Conservation (phyloP, 2,329 filamentous ascomycete species). For the Beauveria caledonica region DNA sequence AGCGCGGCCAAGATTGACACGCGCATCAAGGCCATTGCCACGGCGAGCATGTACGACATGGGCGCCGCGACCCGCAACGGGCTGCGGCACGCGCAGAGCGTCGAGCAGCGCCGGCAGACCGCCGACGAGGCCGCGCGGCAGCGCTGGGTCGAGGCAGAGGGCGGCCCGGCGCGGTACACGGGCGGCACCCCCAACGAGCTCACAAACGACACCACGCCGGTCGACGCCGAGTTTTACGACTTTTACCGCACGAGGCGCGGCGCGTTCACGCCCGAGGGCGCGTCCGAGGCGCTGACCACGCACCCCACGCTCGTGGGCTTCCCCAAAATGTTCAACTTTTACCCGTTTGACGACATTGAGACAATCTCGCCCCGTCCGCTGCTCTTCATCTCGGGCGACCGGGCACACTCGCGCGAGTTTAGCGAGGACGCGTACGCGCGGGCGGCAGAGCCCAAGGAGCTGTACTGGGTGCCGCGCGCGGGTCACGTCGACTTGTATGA, state of each 20-base stretch:
- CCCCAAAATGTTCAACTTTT: conserved; percentile 20
- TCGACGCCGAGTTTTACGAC: neutral
- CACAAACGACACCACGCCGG: neutral
- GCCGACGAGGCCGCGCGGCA: neutral
- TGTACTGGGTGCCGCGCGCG: conserved; percentile 24
- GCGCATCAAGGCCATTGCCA: conserved; percentile 9
- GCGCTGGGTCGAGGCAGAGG: neutral
- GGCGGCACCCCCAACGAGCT: neutral
- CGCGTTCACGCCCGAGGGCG: neutral
- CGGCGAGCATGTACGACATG: neutral
- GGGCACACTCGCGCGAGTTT: conserved; percentile 22
- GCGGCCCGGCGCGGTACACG: neutral
- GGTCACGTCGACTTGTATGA: conserved; percentile 30
- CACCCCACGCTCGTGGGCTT: neutral
- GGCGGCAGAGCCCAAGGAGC: conserved; percentile 28
- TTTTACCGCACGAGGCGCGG: neutral
- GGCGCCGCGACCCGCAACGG: conserved; percentile 14
- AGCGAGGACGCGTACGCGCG: conserved; percentile 20
- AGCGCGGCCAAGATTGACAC: conserved; percentile 27
- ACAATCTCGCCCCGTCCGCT: conserved; percentile 23
- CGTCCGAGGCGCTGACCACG: neutral
- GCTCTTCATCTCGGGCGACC: conserved; percentile 20
- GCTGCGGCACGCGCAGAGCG: neutral
- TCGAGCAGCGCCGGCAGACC: neutral
- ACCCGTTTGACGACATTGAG: conserved; percentile 22